Conservation (phyloP, 495 filamentous ascomycete species). For the Lasiosphaeria ovina region DNA sequence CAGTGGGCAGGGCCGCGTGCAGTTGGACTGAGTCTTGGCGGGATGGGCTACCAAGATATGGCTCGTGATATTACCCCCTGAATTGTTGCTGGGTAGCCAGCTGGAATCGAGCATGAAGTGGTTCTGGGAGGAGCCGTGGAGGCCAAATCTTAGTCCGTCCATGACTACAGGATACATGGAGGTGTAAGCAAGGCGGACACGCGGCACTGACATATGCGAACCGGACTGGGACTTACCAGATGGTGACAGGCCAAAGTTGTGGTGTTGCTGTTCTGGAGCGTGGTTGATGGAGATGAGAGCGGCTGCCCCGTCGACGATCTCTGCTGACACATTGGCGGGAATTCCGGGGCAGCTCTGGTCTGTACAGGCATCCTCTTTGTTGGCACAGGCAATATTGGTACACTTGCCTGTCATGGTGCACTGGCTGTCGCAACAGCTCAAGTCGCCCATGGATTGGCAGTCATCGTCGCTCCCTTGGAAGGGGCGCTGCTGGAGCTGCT, state of each 20-base stretch:
- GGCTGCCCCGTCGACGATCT: constrained; percentile 31
- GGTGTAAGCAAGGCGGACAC: constrained; percentile 8
- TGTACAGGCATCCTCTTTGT: constrained; percentile 33
- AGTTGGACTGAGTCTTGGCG: constrained; percentile 21
- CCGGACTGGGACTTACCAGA: constrained; percentile 11
- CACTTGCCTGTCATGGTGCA: constrained; percentile 41
- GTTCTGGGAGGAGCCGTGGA: constrained; percentile 16
- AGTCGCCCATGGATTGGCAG: constrained; percentile 27
- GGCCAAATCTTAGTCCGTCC: constrained; percentile 16
- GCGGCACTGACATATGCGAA: neutral
- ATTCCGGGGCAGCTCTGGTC: constrained; percentile 34
- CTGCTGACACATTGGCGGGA: constrained; percentile 16
- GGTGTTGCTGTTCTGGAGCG: constrained; percentile 16
- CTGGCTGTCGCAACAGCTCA: constrained; percentile 35
- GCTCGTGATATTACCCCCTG: constrained; percentile 27
- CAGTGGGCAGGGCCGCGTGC: constrained; percentile 28
- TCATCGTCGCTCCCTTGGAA: constrained; percentile 29
- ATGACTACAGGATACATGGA: constrained; percentile 11
- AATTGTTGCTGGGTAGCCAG: constrained; percentile 6
- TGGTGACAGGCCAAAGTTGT: constrained; percentile 16
- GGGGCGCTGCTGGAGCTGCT: constrained; percentile 10
- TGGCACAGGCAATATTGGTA: constrained; percentile 30
- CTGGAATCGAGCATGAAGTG: constrained; percentile 15
- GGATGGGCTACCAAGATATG: constrained; percentile 29
- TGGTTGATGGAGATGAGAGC: constrained; percentile 38